A percentile compares a stretch with the other conserved stretches of the same genome.
phyloP scores from a whole-genome alignment of 768 basidiomycete species.

The Pulveroboletus frians region DNA sequence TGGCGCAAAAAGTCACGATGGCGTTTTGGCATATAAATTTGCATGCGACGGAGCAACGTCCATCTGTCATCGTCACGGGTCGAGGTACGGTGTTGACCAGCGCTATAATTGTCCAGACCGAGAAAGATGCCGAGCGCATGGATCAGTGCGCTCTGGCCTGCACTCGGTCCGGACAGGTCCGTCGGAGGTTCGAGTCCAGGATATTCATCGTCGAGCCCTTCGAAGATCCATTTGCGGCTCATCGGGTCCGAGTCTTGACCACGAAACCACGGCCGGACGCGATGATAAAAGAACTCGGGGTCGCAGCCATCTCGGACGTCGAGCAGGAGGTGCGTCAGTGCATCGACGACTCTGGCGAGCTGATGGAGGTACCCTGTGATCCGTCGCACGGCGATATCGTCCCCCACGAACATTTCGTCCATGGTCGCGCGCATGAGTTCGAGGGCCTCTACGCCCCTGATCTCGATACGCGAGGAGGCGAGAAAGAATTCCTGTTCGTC shows the following conservation, averaged over 20 bases:
- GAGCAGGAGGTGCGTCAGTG: constrained; percentile 56
- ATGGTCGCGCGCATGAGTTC: constrained; percentile 78
- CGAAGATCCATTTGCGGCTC: constrained; percentile 50
- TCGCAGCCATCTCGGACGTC: constrained; percentile 65
- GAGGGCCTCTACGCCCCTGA: constrained; percentile 80
- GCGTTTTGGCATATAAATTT: constrained; percentile 76
- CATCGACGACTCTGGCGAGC: constrained; percentile 62
- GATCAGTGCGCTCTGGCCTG: constrained; percentile 76
- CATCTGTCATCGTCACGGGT: constrained; percentile 6
- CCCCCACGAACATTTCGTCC: constrained; percentile 83
- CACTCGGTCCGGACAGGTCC: constrained; percentile 72
- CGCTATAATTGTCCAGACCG: constrained; percentile 50
- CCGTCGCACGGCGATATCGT: constrained; percentile 58
- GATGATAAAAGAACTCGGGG: constrained; percentile 66
- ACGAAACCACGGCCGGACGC: constrained; percentile 76
- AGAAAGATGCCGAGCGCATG: constrained; percentile 72
- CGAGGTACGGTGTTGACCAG: neutral
- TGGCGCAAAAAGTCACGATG: constrained; percentile 76
- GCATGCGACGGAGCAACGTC: constrained; percentile 67
- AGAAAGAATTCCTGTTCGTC: constrained; percentile 90
- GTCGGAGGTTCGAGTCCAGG: constrained; percentile 39
- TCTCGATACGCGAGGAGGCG: constrained; percentile 79
- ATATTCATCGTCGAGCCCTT: constrained; percentile 47
- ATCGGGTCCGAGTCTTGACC: constrained; percentile 55
- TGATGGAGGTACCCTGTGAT: constrained; percentile 57